Evolutionary conservation across 306 rosid genomes (phyloP).

Genomic region (Corylus avellana): DNA sequence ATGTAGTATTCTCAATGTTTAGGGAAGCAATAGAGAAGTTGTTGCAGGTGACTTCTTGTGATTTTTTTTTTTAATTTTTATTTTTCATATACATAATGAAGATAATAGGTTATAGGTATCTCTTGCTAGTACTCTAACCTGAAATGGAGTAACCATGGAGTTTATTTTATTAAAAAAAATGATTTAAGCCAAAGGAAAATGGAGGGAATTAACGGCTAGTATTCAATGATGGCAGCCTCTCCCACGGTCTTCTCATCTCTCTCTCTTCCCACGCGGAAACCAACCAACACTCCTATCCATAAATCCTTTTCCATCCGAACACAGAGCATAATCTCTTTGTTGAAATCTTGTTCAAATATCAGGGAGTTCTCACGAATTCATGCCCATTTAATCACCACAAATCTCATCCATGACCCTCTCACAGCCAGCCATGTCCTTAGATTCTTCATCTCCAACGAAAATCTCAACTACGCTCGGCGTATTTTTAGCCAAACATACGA

Average conservation of each 20-base stretch:
- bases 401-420: constrained; percentile 29
- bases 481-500: constrained; percentile 22
- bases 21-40: too few relatives aligned
- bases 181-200: background rate
- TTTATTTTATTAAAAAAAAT: too few relatives aligned
- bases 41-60: too few relatives aligned
- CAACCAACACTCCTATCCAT: background rate
- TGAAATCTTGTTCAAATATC: constrained; percentile 29
- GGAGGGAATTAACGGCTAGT: constrained; percentile 15
- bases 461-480: constrained; percentile 3
- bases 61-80: too few relatives aligned
- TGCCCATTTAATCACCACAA: constrained; percentile 31
- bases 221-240: constrained; percentile 12
- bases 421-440: constrained; percentile 29
- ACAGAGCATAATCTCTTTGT: constrained; percentile 10
- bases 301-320: constrained; percentile 1
- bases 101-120: too few relatives aligned
- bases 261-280: constrained; percentile 6
- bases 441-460: constrained; percentile 21
- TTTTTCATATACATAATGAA: too few relatives aligned
- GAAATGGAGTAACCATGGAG: too few relatives aligned
- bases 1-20: too few relatives aligned
- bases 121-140: too few relatives aligned
- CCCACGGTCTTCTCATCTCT: constrained; percentile 11
- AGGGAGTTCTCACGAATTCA: constrained; percentile 25